Evolutionary conservation across 306 rosid genomes (phyloP).

Genomic region (Lupinus albus): DNA sequence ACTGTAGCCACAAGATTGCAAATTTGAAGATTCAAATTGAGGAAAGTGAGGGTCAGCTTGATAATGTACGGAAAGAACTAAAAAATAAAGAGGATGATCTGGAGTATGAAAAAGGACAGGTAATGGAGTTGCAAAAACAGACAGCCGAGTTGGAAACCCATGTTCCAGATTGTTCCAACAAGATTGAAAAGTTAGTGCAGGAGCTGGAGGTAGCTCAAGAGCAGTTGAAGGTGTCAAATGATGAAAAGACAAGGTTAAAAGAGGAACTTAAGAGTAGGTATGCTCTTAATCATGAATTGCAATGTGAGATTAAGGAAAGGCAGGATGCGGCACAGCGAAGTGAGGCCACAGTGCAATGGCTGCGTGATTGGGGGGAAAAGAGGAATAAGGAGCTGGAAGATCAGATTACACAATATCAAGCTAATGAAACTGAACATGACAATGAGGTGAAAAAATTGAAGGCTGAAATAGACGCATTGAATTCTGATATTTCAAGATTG

Average conservation of each 20-base stretch:
- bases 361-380: constrained; percentile 44
- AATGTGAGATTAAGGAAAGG: constrained; percentile 38
- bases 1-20: constrained; percentile 45
- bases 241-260: constrained; percentile 50
- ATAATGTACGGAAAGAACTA: constrained; percentile 38
- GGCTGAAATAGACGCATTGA: constrained; percentile 48
- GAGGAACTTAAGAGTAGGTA: constrained; percentile 44
- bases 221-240: constrained; percentile 47
- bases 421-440: constrained; percentile 42
- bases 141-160: too few species aligned
- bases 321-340: neutral
- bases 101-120: neutral
- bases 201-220: constrained; percentile 49
- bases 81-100: constrained; percentile 54
- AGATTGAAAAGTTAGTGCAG: constrained; percentile 47
- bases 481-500: constrained; percentile 47
- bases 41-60: constrained; percentile 45
- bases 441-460: constrained; percentile 54
- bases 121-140: too few species aligned
- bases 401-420: constrained; percentile 41
- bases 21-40: constrained; percentile 43
- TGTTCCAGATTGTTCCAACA: constrained; percentile 42
- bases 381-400: constrained; percentile 50
- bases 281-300: constrained; percentile 43
- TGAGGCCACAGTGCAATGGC: constrained; percentile 18